Percentiles rank a stretch among this genome's conserved stretches.
phyloP scores from a whole-genome alignment of 2,329 filamentous ascomycete species.

The Calonectria pseudoreteaudii region DNA sequence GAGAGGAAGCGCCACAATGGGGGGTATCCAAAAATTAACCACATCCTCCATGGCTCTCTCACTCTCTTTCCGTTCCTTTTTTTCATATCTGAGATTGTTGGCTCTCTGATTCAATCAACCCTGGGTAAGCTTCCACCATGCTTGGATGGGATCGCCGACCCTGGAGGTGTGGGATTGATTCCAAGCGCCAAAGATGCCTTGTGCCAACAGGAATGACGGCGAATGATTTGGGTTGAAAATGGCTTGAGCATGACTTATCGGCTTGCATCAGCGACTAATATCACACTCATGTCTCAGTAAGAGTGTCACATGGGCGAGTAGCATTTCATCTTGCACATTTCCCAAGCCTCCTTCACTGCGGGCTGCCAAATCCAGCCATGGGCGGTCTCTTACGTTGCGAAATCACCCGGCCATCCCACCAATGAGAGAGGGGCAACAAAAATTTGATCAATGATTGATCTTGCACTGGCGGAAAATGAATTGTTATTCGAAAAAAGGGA shows the following conservation, averaged over 20 bases:
- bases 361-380: background rate
- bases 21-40: background rate
- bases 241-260: background rate
- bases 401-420: background rate
- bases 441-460: background rate
- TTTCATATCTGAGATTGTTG: background rate
- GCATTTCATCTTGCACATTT: background rate
- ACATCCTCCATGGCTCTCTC: background rate
- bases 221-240: background rate
- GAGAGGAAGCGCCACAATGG: background rate
- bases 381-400: background rate
- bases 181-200: background rate
- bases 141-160: background rate
- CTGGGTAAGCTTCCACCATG: background rate
- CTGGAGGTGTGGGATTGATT: background rate
- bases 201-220: background rate
- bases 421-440: background rate
- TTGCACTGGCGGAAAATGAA: background rate
- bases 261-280: background rate
- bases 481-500: background rate
- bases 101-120: background rate
- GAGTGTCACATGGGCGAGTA: background rate
- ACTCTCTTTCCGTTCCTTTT: background rate
- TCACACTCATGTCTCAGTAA: background rate
- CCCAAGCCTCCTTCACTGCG: background rate